phyloP scores from a whole-genome alignment of 2,329 filamentous ascomycete genomes.

The Pyrenochaeta sp. region DNA sequence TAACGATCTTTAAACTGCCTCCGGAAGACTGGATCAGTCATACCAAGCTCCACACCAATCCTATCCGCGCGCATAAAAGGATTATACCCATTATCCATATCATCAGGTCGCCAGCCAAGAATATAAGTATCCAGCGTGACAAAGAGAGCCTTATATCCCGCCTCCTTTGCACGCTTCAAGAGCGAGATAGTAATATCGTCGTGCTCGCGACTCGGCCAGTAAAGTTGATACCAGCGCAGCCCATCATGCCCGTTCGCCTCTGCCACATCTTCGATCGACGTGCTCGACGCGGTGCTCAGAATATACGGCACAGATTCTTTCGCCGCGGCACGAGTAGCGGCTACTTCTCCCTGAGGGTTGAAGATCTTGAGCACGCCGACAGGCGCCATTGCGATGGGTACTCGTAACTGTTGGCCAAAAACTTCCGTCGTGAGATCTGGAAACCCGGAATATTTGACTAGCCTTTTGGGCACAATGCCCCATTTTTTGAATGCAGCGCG shows the following conservation, averaged over 20 bases:
- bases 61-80: slow-evolving; percentile 38
- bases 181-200: slow-evolving; percentile 71
- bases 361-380: slow-evolving; percentile 73
- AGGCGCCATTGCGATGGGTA: slow-evolving; percentile 69
- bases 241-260: slow-evolving; percentile 60
- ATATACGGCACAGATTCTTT: slow-evolving; percentile 70
- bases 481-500: slow-evolving; percentile 34
- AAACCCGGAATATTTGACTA: slow-evolving; percentile 20
- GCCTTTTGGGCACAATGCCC: slow-evolving; percentile 29
- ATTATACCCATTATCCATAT: slow-evolving; percentile 66
- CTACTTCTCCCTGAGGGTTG: slow-evolving; percentile 70
- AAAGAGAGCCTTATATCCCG: slow-evolving; percentile 70
- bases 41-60: slow-evolving; percentile 68
- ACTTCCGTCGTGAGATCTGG: slow-evolving; percentile 31
- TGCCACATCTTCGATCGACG: slow-evolving; percentile 70
- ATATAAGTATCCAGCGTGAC: slow-evolving; percentile 75
- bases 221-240: slow-evolving; percentile 74
- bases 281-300: slow-evolving; percentile 68
- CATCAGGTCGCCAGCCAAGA: slow-evolving; percentile 71
- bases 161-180: slow-evolving; percentile 65
- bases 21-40: slow-evolving; percentile 73
- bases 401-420: slow-evolving; percentile 53
- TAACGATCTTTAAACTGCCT: slow-evolving; percentile 61
- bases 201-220: slow-evolving; percentile 71
- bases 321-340: slow-evolving; percentile 66